Percentiles rank a stretch among this genome's conserved stretches.
These are phyloP conservation scores for Solanum chilense DNA, from an alignment of 257 asterid species.

Conservation along the genomic window DNA sequence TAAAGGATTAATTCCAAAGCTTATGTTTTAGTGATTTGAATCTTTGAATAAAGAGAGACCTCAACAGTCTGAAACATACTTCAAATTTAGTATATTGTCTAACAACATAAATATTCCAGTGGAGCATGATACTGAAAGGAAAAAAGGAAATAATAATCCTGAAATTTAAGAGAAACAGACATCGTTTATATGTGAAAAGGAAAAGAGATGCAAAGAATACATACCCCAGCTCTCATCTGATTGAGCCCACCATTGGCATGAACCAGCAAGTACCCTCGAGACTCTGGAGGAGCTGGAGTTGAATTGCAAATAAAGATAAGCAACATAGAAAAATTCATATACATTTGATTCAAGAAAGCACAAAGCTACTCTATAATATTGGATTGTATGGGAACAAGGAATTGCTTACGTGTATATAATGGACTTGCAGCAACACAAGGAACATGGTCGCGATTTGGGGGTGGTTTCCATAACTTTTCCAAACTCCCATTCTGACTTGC, in stretches of 20 bases:
- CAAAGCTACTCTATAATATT: not conserved
- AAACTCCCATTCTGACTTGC: constrained; percentile 28
- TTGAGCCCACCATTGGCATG: constrained; percentile 96
- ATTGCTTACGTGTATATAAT: constrained; percentile 48
- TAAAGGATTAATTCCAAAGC: not conserved
- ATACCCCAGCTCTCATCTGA: constrained; percentile 97
- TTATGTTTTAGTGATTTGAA: not conserved
- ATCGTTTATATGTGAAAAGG: not conserved
- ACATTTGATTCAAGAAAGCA: not conserved
- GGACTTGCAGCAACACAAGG: constrained; percentile 69
- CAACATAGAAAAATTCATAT: not conserved
- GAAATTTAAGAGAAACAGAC: constrained; percentile 18
- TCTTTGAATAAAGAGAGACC: not conserved
- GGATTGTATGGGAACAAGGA: not conserved
- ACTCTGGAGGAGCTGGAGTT: constrained; percentile 56
- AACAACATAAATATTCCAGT: not conserved
- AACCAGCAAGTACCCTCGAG: constrained; percentile 81
- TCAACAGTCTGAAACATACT: not conserved
- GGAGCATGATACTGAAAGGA: not conserved
- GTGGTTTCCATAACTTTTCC: constrained; percentile 75
- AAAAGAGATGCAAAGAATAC: constrained; percentile 11
- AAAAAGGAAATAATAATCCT: not conserved
- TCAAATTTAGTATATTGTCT: not conserved
- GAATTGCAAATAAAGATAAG: not conserved
- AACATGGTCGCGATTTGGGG: constrained; percentile 61